Conservation (phyloP, 106 monocot species). For the Posidonia australis region DNA sequence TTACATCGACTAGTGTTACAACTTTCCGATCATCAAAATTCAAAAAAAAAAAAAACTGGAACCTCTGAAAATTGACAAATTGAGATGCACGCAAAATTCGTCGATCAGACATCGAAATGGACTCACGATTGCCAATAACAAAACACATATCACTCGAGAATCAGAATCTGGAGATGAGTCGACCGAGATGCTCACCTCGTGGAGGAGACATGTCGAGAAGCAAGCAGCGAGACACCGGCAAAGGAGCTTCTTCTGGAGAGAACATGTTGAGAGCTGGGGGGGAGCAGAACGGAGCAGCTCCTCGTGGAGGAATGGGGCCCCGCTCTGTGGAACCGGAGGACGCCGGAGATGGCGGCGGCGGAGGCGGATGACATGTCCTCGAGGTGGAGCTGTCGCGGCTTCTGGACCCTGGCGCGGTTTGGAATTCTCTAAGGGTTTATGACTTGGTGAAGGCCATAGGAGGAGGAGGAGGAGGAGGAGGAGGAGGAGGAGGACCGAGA, state of each 20-base stretch:
- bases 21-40: neutral
- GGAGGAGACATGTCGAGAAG: neutral
- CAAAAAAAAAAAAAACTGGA: neutral
- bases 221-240: neutral
- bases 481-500: too few relatives aligned
- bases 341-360: conserved; percentile 2
- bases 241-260: too few relatives aligned
- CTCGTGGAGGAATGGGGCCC: too few relatives aligned
- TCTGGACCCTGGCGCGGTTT: too few relatives aligned
- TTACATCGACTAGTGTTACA: too few relatives aligned
- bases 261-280: neutral
- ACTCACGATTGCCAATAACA: neutral
- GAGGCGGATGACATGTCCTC: neutral
- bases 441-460: neutral
- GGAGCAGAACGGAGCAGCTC: too few relatives aligned
- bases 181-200: neutral
- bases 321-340: neutral
- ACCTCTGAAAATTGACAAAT: neutral
- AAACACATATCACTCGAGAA: too few relatives aligned
- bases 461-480: neutral
- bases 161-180: neutral
- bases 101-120: neutral
- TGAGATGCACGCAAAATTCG: neutral
- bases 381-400: neutral
- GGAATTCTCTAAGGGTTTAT: too few relatives aligned